A percentile compares a stretch with the other conserved stretches of the same genome.
Evolutionary conservation across 2,329 filamentous ascomycete genomes (phyloP).

Genomic region (Scedosporium boydii): DNA sequence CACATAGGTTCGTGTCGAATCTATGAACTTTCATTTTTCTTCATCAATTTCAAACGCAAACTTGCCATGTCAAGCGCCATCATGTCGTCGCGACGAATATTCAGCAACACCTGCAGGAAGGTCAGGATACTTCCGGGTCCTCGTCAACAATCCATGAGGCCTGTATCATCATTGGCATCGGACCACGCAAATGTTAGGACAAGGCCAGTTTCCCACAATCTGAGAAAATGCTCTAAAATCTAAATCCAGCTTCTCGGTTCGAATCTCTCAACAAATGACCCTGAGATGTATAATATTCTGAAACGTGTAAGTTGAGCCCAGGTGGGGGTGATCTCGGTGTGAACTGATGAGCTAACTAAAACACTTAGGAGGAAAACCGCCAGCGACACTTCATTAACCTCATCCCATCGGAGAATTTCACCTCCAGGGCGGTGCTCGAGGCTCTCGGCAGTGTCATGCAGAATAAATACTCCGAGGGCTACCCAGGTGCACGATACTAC

Average conservation of each 20-base stretch:
- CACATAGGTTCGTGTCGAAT: too few species aligned
- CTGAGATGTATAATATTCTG: conserved; percentile 5
- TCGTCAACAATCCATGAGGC: not conserved
- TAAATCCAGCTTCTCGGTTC: conserved; percentile 1
- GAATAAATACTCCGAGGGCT: conserved; percentile 98
- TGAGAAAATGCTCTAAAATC: not conserved
- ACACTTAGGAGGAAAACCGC: conserved; percentile 72
- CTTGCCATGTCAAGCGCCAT: not conserved
- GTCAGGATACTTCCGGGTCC: not conserved
- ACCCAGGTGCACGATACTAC: conserved; percentile 92
- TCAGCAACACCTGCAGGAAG: not conserved
- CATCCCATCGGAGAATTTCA: conserved; percentile 93
- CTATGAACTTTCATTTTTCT: too few species aligned
- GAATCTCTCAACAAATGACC: conserved; percentile 2
- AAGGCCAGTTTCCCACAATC: not conserved
- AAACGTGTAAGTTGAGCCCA: conserved; percentile 7
- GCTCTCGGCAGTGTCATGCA: conserved; percentile 91
- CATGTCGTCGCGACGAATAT: not conserved
- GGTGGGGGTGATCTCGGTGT: not conserved
- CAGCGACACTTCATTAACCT: conserved; percentile 99
- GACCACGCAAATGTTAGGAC: not conserved
- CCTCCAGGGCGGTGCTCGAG: conserved; percentile 84
- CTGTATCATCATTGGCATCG: not conserved
- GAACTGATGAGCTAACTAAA: not conserved
- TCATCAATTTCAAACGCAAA: not conserved